Base-by-base conservation (phyloP, 179 eudicot species). In the Amaranthus tricolor region DNA sequence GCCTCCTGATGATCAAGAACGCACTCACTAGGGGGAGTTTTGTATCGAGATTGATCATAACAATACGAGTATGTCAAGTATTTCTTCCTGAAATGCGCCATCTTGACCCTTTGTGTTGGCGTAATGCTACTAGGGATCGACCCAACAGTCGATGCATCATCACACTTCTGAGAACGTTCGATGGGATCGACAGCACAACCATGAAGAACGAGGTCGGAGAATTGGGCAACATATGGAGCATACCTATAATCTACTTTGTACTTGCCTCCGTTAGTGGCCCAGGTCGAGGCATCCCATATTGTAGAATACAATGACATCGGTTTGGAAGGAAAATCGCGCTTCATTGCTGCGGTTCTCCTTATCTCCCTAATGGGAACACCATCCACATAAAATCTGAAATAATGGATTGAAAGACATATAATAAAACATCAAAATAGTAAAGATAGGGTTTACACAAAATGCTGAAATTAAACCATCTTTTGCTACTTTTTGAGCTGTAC, bases 251-350 rank as follows among this genome's bases (percentile, higher is more conserved):
- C 88, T 45, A 90, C 94, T 72, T 85, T 80, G 88, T 94, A 92
- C 76, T 79, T 87, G 62, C 98, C 98, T 4, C 97, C 96, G 72
- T 90, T 90, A 51, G 98, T 94, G 72, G 98, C 98, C 98, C 98
- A 94, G 58, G 84, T 76, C 0, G 98, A 94, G 50, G 92, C 98
- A 85, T 94, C 98, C 98, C 98, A 94, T 71, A 94, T 94, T 53
- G 98, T 94, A 43, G 94, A 88, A 80, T 91, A 91, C 57, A 94
- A 31, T 59, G 97, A 84, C 98, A 94, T 94, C 13, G 98, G 98
- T 84, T 94, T 94, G 14, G 94, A 85, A 64, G 98, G 98, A 71
- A 94, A 94, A 78, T 88, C 94, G 77, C 86, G 87, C 63, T 85
- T 86, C 94, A 92, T 90, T 74, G 85, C 84, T 82, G 79, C 83